Evolutionary conservation across 352 stramenopile genomes (phyloP).

Genomic region (Aphanomyces cochlioides): DNA sequence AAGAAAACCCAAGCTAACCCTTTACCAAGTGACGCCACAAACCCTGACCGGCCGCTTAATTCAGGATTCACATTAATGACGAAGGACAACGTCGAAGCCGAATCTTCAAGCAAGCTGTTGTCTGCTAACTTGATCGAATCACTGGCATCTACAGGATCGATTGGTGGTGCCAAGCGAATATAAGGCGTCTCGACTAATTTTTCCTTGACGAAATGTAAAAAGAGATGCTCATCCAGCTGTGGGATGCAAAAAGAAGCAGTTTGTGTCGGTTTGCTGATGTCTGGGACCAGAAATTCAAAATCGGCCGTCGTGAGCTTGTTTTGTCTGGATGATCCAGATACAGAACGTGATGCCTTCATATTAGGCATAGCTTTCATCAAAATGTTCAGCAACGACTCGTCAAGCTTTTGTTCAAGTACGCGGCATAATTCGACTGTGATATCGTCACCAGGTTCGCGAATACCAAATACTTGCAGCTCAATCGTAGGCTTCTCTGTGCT

Average conservation of each 20-base stretch:
- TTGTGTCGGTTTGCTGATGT: conserved; percentile 39
- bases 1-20: conserved; percentile 65
- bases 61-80: conserved; percentile 83
- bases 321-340: conserved; percentile 52
- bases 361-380: conserved; percentile 58
- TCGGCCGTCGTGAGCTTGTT: conserved; percentile 70
- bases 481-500: conserved; percentile 40
- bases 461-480: conserved; percentile 77
- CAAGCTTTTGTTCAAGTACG: conserved; percentile 79
- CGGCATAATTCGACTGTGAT: conserved; percentile 78
- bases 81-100: conserved; percentile 52
- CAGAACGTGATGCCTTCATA: background rate
- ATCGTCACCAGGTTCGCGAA: conserved; percentile 75
- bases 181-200: conserved; percentile 43
- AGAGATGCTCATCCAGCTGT: conserved; percentile 29
- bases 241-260: conserved; percentile 47
- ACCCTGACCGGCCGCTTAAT: conserved; percentile 65
- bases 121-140: conserved; percentile 17
- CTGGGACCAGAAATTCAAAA: conserved; percentile 71
- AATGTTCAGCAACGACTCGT: conserved; percentile 80
- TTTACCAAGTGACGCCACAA: conserved; percentile 71
- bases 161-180: conserved; percentile 24
- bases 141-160: conserved; percentile 7
- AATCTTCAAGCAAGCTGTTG: conserved; percentile 35
- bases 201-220: conserved; percentile 62